Evolutionary conservation across 2,329 filamentous ascomycete genomes (phyloP).

Genomic region (Diaporthe vexans): DNA sequence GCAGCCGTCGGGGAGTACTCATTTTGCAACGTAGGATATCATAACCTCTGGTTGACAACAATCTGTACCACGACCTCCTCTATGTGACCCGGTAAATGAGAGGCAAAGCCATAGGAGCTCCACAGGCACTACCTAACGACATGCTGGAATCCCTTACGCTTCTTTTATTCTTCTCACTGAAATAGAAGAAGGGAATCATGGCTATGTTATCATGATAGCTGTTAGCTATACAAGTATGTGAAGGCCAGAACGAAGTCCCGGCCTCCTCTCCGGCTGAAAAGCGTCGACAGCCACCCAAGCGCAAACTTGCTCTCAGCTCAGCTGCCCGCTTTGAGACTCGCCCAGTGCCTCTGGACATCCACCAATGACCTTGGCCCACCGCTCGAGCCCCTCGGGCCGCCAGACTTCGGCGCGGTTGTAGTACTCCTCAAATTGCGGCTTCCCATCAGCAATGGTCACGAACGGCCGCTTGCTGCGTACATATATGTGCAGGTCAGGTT

Average conservation of each 20-base stretch:
- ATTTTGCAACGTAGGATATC: background rate
- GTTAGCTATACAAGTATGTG: too few species aligned
- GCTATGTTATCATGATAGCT: too few species aligned
- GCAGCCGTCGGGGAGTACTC: too few species aligned
- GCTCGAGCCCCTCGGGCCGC: slow-evolving; percentile 51
- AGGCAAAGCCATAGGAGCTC: background rate
- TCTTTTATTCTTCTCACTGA: too few species aligned
- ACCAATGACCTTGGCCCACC: slow-evolving; percentile 48
- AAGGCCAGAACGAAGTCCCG: too few species aligned
- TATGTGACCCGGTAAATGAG: background rate
- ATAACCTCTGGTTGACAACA: background rate
- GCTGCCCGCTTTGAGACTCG: background rate
- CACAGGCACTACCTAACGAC: too few species aligned
- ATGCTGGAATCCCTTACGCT: too few species aligned
- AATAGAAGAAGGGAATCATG: too few species aligned
- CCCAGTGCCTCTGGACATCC: slow-evolving; percentile 39
- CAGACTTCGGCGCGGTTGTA: slow-evolving; percentile 53
- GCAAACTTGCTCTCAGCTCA: slow-evolving; percentile 1
- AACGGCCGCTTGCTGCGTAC: slow-evolving; percentile 55
- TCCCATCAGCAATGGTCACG: slow-evolving; percentile 53
- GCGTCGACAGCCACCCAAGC: background rate
- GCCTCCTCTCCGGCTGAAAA: background rate
- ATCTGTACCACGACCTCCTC: background rate
- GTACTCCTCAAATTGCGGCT: slow-evolving; percentile 54
- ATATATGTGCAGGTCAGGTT: slow-evolving; percentile 63